These are phyloP conservation scores for Parathielavia appendiculata DNA, from an alignment of 495 filamentous ascomycete genomes.

Conservation along the genomic window DNA sequence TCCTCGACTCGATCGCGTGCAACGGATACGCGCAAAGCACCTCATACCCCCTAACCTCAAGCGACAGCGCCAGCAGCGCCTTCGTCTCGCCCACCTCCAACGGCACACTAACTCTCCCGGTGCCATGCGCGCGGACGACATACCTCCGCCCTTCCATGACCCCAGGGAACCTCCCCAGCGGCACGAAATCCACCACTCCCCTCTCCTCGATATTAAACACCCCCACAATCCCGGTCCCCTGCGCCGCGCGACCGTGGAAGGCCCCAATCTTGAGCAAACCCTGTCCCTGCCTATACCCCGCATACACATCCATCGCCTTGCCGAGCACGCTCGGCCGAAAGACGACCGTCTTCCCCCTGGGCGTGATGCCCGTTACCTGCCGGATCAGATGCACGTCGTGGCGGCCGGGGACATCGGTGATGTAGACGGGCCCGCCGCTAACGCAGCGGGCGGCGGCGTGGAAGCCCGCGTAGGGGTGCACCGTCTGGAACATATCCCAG, in stretches of 20 bases:
- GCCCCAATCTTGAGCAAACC: constrained; percentile 72
- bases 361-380: constrained; percentile 67
- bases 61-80: constrained; percentile 51
- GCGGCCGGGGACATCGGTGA: constrained; percentile 81
- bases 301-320: constrained; percentile 65
- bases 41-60: constrained; percentile 67
- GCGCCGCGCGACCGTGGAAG: constrained; percentile 55
- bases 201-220: constrained; percentile 70
- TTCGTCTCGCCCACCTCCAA: constrained; percentile 37
- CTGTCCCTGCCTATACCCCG: constrained; percentile 56
- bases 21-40: constrained; percentile 73
- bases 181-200: constrained; percentile 58
- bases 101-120: constrained; percentile 55
- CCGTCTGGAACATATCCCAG: constrained; percentile 99
- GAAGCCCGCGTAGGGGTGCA: constrained; percentile 67
- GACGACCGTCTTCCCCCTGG: constrained; percentile 64
- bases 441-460: constrained; percentile 89
- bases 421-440: constrained; percentile 85
- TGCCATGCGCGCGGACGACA: constrained; percentile 65
- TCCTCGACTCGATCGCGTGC: constrained; percentile 46
- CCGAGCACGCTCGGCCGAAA: constrained; percentile 70
- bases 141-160: constrained; percentile 50
- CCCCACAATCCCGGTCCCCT: constrained; percentile 71
- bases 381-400: constrained; percentile 69
- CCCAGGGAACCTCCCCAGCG: constrained; percentile 67